Conservation (phyloP, 352 stramenopile genomes). For the Thalassiosira hispida region DNA sequence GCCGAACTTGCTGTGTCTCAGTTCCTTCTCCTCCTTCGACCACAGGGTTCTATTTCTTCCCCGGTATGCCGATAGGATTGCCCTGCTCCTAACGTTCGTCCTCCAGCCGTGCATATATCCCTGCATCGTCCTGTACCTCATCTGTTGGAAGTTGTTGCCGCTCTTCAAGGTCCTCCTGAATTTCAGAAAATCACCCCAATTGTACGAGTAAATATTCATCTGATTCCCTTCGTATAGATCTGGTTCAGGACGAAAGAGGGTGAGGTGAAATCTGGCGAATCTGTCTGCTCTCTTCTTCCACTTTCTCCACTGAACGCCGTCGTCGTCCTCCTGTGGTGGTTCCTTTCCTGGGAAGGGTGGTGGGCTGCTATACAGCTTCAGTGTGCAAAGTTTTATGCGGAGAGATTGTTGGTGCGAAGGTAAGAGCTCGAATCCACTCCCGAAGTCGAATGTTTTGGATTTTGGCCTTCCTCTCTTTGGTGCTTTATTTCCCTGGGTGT, state of each 20-base stretch:
- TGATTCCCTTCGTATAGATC: conserved; percentile 15
- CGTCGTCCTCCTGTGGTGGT: conserved; percentile 13
- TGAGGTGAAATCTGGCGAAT: conserved; percentile 19
- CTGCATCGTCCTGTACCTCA: not conserved
- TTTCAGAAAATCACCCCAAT: not conserved
- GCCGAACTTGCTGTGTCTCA: too few relatives aligned
- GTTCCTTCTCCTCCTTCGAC: not conserved
- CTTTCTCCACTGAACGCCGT: not conserved
- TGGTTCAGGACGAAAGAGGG: conserved; percentile 23
- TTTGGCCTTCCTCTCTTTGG: too few relatives aligned
- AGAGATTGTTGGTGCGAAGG: too few relatives aligned
- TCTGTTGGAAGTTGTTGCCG: not conserved
- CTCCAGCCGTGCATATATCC: not conserved
- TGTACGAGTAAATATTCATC: conserved; percentile 6
- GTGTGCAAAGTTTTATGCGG: too few relatives aligned
- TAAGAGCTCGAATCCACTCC: too few relatives aligned
- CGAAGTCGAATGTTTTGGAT: too few relatives aligned
- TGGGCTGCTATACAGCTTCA: too few relatives aligned
- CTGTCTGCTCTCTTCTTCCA: conserved; percentile 30
- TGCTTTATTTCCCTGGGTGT: too few relatives aligned
- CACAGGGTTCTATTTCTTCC: conserved; percentile 3
- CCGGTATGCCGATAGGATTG: conserved; percentile 13
- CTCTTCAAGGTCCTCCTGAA: conserved; percentile 6
- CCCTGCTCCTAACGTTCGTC: not conserved
- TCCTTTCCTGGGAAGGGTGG: too few relatives aligned